Percentiles rank a stretch among this genome's conserved stretches.
phyloP scores from a whole-genome alignment of 306 rosid species.

The Trifolium repens region DNA sequence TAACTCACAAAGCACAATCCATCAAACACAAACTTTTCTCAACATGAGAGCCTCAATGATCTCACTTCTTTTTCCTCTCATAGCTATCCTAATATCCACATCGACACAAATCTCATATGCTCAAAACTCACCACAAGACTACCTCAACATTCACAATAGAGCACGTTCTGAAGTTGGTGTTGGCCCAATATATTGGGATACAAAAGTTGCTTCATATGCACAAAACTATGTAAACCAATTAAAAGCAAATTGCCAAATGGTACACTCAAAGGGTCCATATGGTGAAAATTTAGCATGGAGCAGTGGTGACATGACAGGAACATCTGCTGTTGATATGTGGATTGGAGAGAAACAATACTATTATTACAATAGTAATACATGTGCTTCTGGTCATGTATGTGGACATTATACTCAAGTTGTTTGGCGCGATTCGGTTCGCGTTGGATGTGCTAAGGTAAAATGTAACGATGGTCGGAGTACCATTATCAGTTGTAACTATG shows the following conservation, averaged over 20 bases:
- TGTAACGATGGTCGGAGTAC: conserved; percentile 56
- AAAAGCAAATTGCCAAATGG: conserved; percentile 31
- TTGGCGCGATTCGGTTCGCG: conserved; percentile 46
- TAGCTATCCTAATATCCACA: conserved; percentile 1
- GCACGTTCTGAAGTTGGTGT: conserved; percentile 53
- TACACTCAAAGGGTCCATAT: conserved; percentile 49
- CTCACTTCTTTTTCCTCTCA: conserved; percentile 25
- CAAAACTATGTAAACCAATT: conserved; percentile 38
- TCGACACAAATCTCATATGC: conserved; percentile 25
- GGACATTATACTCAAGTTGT: conserved; percentile 63
- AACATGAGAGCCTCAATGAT: conserved; percentile 20
- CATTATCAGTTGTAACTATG: conserved; percentile 63
- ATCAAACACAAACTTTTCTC: not conserved
- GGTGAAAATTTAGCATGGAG: conserved; percentile 61
- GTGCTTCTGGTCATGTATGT: conserved; percentile 44
- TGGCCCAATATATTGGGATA: conserved; percentile 41
- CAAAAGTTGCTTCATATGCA: conserved; percentile 41
- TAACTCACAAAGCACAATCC: not conserved
- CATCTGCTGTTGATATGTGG: conserved; percentile 53
- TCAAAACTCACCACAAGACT: conserved; percentile 52
- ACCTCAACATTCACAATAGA: conserved; percentile 46
- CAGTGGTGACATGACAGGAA: conserved; percentile 25
- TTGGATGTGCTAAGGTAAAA: conserved; percentile 57
- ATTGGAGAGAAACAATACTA: conserved; percentile 45
- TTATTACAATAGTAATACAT: conserved; percentile 47